Conservation (phyloP, 78 protist genomes). For the Speleostelium caveatum region DNA sequence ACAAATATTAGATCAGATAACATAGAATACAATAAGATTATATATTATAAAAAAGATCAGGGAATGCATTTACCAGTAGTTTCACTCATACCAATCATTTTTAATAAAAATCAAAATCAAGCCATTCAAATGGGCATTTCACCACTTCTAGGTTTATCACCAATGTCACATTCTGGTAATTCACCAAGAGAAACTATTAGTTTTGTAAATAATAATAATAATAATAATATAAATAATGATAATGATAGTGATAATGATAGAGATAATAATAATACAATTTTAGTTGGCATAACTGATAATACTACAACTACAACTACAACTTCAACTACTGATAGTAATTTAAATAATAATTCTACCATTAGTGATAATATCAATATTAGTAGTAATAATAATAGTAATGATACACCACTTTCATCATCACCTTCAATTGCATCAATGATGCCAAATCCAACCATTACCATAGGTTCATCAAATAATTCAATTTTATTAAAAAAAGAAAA, state of each 20-base stretch:
- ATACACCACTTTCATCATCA: neutral
- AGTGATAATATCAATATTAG: neutral
- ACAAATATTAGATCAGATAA: neutral
- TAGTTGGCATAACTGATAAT: neutral
- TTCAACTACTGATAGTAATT: neutral
- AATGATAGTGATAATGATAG: no score
- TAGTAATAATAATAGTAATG: slow-evolving; percentile 2
- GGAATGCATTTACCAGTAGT: neutral
- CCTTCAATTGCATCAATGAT: neutral
- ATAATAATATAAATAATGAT: no score
- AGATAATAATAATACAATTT: neutral
- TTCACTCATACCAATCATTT: neutral
- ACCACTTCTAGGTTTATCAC: neutral
- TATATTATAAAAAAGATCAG: neutral
- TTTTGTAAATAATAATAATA: no score
- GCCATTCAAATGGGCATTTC: neutral
- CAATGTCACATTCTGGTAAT: neutral
- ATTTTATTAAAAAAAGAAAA: no score
- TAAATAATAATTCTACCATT: no score
- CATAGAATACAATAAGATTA: neutral
- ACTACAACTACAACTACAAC: neutral
- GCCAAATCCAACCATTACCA: neutral
- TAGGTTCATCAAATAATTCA: slow-evolving; percentile 22
- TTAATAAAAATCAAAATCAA: neutral
- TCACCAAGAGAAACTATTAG: neutral